Percentiles rank a stretch among this genome's conserved stretches.
Evolutionary conservation across 2,329 filamentous ascomycete genomes (phyloP).

Genomic region (Onygenales sp.): DNA sequence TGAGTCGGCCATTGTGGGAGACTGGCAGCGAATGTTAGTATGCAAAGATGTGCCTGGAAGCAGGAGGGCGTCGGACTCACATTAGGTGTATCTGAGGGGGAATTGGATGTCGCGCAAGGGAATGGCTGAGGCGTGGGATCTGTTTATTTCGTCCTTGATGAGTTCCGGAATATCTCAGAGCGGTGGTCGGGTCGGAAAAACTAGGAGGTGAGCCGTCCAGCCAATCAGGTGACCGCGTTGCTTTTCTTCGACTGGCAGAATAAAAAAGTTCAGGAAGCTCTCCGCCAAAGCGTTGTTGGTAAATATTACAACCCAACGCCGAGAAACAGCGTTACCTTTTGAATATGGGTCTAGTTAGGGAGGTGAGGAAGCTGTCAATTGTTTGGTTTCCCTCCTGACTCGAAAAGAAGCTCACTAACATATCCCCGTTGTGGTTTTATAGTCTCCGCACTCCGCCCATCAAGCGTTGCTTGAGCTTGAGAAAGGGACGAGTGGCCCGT

Average conservation of each 20-base stretch:
- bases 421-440: conserved; percentile 4
- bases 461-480: conserved; percentile 37
- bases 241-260: conserved; percentile 7
- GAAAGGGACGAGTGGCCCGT: conserved; percentile 30
- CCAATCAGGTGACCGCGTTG: conserved; percentile 11
- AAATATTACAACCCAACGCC: background rate
- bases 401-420: conserved; percentile 2
- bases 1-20: conserved; percentile 45
- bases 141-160: conserved; percentile 4
- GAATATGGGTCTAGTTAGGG: conserved; percentile 26
- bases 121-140: background rate
- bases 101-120: conserved; percentile 15
- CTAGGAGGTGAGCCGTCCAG: conserved; percentile 4
- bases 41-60: conserved; percentile 2
- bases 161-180: conserved; percentile 1
- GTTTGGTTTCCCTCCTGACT: background rate
- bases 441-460: conserved; percentile 33
- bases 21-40: background rate
- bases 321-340: conserved; percentile 10
- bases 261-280: background rate
- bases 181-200: conserved; percentile 27
- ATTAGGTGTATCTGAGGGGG: conserved; percentile 5
- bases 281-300: background rate
- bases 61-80: background rate
- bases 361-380: conserved; percentile 21